Conservation (phyloP, 345 rosid genomes). For the thale cress (Arabidopsis thaliana) region DNA sequence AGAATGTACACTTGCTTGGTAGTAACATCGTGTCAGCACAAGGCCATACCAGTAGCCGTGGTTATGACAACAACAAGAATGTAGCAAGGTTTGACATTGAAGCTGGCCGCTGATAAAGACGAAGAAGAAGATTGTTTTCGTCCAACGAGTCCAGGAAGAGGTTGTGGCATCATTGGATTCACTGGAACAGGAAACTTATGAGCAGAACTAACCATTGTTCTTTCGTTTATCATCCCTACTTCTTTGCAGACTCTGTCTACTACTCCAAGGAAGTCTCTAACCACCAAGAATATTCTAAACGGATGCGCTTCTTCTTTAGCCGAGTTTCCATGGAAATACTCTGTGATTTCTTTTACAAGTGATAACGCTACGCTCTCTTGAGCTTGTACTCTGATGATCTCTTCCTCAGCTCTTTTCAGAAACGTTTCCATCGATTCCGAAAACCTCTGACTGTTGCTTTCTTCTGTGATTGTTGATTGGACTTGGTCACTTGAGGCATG, state of each 20-base stretch:
- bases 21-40: no score
- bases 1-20: no score
- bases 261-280: conserved; percentile 81
- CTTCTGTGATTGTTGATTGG: conserved; percentile 45
- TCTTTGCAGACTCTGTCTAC: conserved; percentile 97
- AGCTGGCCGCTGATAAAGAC: conserved; percentile 28
- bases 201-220: conserved; percentile 82
- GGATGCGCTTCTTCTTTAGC: conserved; percentile 99
- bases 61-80: no score
- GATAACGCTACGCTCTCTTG: conserved; percentile 88
- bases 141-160: conserved; percentile 52
- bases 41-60: no score
- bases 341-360: conserved; percentile 92
- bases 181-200: conserved; percentile 82
- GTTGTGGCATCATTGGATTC: conserved; percentile 71
- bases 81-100: background rate
- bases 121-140: conserved; percentile 54
- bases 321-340: conserved; percentile 99
- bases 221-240: conserved; percentile 87
- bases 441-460: conserved; percentile 56
- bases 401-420: conserved; percentile 73
- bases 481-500: conserved; percentile 8
- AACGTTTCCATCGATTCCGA: conserved; percentile 75
- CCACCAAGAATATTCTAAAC: conserved; percentile 96
- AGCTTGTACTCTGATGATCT: conserved; percentile 86